These are phyloP conservation scores for Citrus trifoliata DNA, from an alignment of 345 rosid genomes.

Conservation along the genomic window DNA sequence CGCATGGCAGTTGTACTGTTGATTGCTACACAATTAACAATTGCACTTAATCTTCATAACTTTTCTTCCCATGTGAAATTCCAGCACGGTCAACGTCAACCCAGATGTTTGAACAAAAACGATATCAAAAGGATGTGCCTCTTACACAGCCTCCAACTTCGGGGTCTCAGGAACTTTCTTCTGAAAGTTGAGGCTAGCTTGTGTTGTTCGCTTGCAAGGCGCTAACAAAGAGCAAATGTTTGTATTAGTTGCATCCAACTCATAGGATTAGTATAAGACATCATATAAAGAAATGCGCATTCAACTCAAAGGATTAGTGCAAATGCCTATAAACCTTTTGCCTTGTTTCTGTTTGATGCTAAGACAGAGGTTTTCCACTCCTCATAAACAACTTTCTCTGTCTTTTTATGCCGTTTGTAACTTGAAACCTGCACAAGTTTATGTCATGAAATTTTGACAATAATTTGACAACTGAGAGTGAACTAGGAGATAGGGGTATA, in stretches of 20 bases:
- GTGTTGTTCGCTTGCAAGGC: constrained; percentile 55
- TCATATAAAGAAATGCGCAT: neutral
- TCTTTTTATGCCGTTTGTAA: constrained; percentile 60
- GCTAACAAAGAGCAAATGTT: constrained; percentile 26
- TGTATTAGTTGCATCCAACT: neutral
- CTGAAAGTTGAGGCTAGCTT: constrained; percentile 52
- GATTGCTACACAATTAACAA: neutral
- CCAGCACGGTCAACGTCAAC: neutral
- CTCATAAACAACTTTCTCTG: constrained; percentile 58
- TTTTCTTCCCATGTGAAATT: constrained; percentile 5
- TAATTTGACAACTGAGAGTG: neutral
- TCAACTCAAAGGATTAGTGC: too few species aligned
- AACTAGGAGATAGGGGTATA: neutral
- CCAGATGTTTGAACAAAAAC: neutral
- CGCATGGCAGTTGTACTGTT: neutral
- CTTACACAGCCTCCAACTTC: constrained; percentile 31
- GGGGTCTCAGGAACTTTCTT: constrained; percentile 40
- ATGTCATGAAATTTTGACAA: neutral
- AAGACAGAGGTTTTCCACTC: constrained; percentile 78
- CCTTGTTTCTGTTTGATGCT: constrained; percentile 44
- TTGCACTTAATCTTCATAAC: neutral
- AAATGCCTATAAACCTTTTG: constrained; percentile 34
- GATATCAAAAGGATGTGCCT: neutral
- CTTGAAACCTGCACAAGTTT: constrained; percentile 50
- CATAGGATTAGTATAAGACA: neutral